A percentile compares a stretch with the other conserved stretches of the same genome.
Conservation (phyloP, 2,329 filamentous ascomycete species). For the Cladosporium colombiae region DNA sequence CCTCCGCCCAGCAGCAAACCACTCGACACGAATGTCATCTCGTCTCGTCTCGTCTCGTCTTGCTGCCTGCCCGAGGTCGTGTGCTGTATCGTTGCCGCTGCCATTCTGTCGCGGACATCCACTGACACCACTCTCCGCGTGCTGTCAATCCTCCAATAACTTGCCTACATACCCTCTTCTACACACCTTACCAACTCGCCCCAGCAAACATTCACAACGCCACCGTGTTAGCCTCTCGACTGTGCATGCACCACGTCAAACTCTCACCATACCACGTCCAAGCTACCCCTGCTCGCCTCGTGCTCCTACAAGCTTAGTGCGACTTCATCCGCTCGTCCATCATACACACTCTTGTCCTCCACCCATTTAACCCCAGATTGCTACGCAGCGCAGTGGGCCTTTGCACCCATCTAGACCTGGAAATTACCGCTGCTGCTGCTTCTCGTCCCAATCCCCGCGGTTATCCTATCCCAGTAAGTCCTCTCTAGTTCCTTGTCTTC, state of each 20-base stretch:
- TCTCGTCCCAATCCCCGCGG: neutral
- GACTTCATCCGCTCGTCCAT: constrained; percentile 19
- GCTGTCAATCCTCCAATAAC: neutral
- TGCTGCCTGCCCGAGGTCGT: constrained; percentile 15
- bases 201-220: neutral
- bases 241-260: constrained; percentile 4
- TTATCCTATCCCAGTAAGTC: constrained; percentile 2
- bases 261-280: neutral
- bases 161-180: too few species aligned
- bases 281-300: constrained; percentile 17
- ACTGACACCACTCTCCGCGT: neutral
- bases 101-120: neutral
- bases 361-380: constrained; percentile 9
- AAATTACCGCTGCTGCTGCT: neutral
- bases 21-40: neutral
- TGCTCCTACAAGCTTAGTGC: constrained; percentile 18
- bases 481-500: neutral
- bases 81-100: neutral
- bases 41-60: neutral
- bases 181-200: neutral
- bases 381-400: neutral
- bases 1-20: neutral
- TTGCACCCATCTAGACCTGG: neutral
- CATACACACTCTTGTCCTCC: neutral
- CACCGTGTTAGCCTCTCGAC: neutral